Base-by-base conservation (phyloP, 139 green algal genomes). In the Trebouxia sp. region DNA sequence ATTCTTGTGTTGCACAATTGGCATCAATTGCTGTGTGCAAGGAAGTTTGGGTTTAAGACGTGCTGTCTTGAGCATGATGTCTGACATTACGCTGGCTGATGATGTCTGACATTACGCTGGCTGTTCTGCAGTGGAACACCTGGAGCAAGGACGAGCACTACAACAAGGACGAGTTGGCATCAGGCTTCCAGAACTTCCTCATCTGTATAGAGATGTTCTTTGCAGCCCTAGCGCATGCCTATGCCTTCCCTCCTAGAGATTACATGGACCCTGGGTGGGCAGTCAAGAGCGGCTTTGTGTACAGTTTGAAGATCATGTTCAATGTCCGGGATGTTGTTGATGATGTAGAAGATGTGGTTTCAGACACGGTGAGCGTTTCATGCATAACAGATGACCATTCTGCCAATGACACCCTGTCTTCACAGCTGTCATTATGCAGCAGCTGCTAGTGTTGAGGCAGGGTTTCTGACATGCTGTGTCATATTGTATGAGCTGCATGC, bases 201-300 rank as follows among this genome's bases (percentile, higher is more conserved):
- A 96, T 98, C 82, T 97, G 95, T 84, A 92, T 99, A 6, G 96
- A 99, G 89, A 98, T 99, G 95, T 98, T 98, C 80, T 76, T 97
- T 24, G 94, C 95, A 1, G 93, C 96, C 0, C 81, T 98, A 42
- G 92, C 91, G 51, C 93, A 98, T 82, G 89, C 94, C 0, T 96
- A 96, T 37, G 91, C 91, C 78, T 99, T 99, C 91, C 94, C 96
- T 0, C 90, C 96, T 0, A 80, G 87, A 22, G 92, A 96, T 67
- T 96, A 94, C 76, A 90, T 93, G 87, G 88, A 94, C 65, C 85
- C 88, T 72, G 83, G 74, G 47, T 62, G 37, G 81, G 84, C 30
- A 77, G 78, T 32, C 75, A 75, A 14, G 83, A 85, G 65, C 30
- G 89, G 91, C 65, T 94, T 98, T 82, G 84, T 93, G 56, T 80